These are phyloP conservation scores for Microbotryum silenes-acaulis DNA, from an alignment of 1,284 basidiomycete species.

Conservation along the genomic window DNA sequence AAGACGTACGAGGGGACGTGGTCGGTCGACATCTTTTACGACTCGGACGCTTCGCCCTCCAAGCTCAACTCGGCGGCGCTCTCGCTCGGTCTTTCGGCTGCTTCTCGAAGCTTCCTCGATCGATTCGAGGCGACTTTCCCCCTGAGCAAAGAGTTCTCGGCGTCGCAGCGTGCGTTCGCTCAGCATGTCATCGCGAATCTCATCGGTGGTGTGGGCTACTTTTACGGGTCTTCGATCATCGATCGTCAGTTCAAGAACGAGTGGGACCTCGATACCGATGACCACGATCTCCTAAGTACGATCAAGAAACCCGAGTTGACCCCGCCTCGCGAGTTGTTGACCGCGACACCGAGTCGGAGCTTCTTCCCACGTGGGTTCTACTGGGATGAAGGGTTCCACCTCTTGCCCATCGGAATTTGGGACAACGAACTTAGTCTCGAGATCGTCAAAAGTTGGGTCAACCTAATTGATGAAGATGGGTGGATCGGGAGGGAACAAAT, in stretches of 20 bases:
- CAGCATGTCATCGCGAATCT: slow-evolving; percentile 81
- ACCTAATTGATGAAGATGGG: slow-evolving; percentile 81
- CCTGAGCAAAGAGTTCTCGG: slow-evolving; percentile 48
- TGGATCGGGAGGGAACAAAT: slow-evolving; percentile 96
- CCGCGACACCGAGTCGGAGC: slow-evolving; percentile 85
- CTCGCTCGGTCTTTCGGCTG: slow-evolving; percentile 59
- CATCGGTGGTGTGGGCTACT: slow-evolving; percentile 86
- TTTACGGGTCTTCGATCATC: slow-evolving; percentile 81
- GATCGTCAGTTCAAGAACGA: slow-evolving; percentile 75
- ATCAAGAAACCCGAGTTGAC: slow-evolving; percentile 54
- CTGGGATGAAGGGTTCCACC: slow-evolving; percentile 96
- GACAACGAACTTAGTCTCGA: slow-evolving; percentile 85
- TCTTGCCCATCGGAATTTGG: slow-evolving; percentile 81
- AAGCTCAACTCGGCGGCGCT: slow-evolving; percentile 50
- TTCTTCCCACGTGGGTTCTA: slow-evolving; percentile 97
- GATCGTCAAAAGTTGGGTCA: slow-evolving; percentile 81
- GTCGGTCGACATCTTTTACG: slow-evolving; percentile 77
- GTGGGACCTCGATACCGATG: slow-evolving; percentile 71
- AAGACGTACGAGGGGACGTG: slow-evolving; percentile 72
- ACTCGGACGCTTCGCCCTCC: slow-evolving; percentile 56
- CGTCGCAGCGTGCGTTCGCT: slow-evolving; percentile 57
- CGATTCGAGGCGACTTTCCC: slow-evolving; percentile 66
- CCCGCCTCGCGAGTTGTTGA: slow-evolving; percentile 67
- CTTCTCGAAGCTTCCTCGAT: slow-evolving; percentile 55
- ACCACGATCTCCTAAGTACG: slow-evolving; percentile 41